Conservation (phyloP, 306 rosid genomes). For the Lupinus albus region DNA sequence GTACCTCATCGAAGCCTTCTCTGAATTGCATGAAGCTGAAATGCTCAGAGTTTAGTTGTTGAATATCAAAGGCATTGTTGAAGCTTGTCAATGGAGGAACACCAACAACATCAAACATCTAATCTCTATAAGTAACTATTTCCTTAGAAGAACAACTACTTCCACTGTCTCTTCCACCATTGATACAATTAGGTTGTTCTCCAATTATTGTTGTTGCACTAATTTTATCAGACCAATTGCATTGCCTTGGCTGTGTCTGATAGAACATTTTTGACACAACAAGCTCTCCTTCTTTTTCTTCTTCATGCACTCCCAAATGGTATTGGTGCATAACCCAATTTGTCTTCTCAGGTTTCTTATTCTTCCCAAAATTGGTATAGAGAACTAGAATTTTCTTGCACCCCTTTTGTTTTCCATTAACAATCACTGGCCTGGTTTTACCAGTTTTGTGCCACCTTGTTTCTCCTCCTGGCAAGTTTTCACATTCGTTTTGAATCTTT, state of each 20-base stretch:
- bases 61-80: conserved; percentile 60
- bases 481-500: conserved; percentile 85
- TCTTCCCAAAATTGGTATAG: conserved; percentile 92
- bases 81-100: conserved; percentile 1
- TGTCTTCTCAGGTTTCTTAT: conserved; percentile 88
- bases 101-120: conserved; percentile 51
- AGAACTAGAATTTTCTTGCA: conserved; percentile 94
- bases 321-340: conserved; percentile 99
- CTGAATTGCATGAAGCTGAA: conserved; percentile 78
- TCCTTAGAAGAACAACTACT: conserved; percentile 80
- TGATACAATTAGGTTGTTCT: conserved; percentile 28
- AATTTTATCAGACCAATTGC: conserved; percentile 73
- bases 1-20: conserved; percentile 76
- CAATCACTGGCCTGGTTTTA: conserved; percentile 87
- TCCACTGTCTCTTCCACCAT: conserved; percentile 54
- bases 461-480: conserved; percentile 70
- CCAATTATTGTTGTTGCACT: conserved; percentile 46
- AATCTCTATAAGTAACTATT: conserved; percentile 52
- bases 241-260: conserved; percentile 95
- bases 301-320: conserved; percentile 86
- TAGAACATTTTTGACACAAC: conserved; percentile 93
- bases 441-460: conserved; percentile 99
- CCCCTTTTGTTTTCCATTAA: conserved; percentile 84
- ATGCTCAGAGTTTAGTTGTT: conserved; percentile 74
- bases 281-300: conserved; percentile 92